Percentiles rank a stretch among this genome's conserved stretches.
These are phyloP conservation scores for Erodium trifolium DNA, from an alignment of 441 rosid genomes.

Conservation along the genomic window DNA sequence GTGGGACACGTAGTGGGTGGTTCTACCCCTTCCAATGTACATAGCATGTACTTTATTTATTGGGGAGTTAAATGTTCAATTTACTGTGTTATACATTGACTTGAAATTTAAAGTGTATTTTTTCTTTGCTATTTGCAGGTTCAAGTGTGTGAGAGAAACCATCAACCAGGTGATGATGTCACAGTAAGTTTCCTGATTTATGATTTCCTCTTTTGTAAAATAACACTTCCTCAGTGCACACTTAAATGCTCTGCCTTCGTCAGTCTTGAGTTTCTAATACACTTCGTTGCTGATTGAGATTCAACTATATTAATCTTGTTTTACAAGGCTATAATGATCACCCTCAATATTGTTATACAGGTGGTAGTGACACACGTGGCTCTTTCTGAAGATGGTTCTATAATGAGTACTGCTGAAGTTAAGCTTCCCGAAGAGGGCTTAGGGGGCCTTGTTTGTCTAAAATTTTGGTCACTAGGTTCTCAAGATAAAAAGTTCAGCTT, in stretches of 20 bases:
- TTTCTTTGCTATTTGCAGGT: slow-evolving; percentile 38
- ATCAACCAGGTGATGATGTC: slow-evolving; percentile 88
- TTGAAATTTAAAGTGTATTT: slow-evolving; percentile 22
- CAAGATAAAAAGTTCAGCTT: slow-evolving; percentile 56
- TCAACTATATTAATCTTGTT: background rate
- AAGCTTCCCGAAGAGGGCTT: slow-evolving; percentile 84
- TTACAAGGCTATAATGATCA: background rate
- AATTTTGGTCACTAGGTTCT: slow-evolving; percentile 65
- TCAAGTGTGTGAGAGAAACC: slow-evolving; percentile 91
- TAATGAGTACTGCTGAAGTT: slow-evolving; percentile 77
- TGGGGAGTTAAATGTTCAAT: slow-evolving; percentile 2
- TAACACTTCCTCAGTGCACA: background rate
- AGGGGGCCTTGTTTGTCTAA: slow-evolving; percentile 81
- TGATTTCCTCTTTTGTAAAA: slow-evolving; percentile 13
- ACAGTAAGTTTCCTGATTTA: slow-evolving; percentile 42
- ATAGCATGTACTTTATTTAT: background rate
- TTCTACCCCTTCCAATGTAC: slow-evolving; percentile 1
- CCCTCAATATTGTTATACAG: slow-evolving; percentile 31
- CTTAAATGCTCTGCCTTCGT: background rate
- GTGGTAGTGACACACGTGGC: slow-evolving; percentile 62
- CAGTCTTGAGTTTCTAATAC: background rate
- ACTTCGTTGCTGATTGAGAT: slow-evolving; percentile 2
- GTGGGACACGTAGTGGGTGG: background rate
- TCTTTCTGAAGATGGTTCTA: slow-evolving; percentile 75
- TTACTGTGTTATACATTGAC: background rate